phyloP scores from a whole-genome alignment of 495 filamentous ascomycete genomes.

The Choiromyces venosus region DNA sequence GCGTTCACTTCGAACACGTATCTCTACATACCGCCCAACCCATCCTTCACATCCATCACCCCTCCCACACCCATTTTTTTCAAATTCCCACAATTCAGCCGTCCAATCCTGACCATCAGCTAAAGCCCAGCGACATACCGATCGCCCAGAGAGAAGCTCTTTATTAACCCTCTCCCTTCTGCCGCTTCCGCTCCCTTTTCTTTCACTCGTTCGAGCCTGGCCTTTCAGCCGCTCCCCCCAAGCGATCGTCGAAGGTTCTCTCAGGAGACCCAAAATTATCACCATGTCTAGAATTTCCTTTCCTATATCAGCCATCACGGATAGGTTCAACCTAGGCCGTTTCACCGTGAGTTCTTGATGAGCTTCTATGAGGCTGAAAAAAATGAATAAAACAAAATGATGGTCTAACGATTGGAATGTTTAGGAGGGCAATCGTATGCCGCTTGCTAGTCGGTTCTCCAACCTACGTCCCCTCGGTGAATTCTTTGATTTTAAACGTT shows the following conservation, averaged over 20 bases:
- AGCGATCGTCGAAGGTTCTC: conserved; percentile 6
- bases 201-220: conserved; percentile 14
- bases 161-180: conserved; percentile 1
- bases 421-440: conserved; percentile 61
- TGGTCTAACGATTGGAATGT: background rate
- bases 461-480: conserved; percentile 88
- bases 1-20: background rate
- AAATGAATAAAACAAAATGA: background rate
- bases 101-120: background rate
- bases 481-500: conserved; percentile 89
- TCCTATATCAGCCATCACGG: conserved; percentile 83
- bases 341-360: conserved; percentile 32
- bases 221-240: conserved; percentile 8
- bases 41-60: background rate
- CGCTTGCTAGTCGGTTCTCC: conserved; percentile 74
- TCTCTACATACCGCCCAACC: background rate
- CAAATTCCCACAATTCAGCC: background rate
- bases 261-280: conserved; percentile 24
- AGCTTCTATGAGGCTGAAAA: background rate
- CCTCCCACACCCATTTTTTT: background rate
- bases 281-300: conserved; percentile 85
- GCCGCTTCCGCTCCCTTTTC: conserved; percentile 13
- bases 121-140: background rate
- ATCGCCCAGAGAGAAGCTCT: background rate
- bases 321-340: conserved; percentile 73